Percentiles rank a stretch among this genome's conserved stretches.
Evolutionary conservation across 1,284 basidiomycete species (phyloP).

Genomic region (Leucoagaricus sp.): DNA sequence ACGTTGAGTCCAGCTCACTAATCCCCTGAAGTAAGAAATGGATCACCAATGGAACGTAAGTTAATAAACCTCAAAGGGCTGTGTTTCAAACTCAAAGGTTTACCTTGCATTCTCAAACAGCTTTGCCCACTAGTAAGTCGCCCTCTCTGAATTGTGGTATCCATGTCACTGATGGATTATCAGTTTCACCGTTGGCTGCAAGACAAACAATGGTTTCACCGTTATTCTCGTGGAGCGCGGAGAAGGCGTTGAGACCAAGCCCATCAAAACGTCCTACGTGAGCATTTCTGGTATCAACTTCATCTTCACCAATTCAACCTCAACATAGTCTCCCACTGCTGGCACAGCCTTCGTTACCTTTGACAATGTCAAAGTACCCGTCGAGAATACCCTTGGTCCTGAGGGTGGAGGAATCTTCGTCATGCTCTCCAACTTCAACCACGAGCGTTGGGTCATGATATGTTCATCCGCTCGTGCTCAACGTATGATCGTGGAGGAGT

Average conservation of each 20-base stretch:
- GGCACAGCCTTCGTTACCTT: conserved; percentile 88
- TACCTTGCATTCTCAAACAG: conserved; percentile 51
- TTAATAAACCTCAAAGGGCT: conserved; percentile 12
- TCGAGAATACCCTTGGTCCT: conserved; percentile 80
- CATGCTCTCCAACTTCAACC: conserved; percentile 77
- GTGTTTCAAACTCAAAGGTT: conserved; percentile 64
- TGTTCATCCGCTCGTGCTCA: conserved; percentile 34
- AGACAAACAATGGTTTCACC: conserved; percentile 77
- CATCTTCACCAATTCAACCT: conserved; percentile 43
- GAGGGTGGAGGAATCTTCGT: conserved; percentile 86
- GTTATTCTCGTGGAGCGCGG: conserved; percentile 83
- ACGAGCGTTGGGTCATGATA: conserved; percentile 78
- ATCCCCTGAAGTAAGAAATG: conserved; percentile 37
- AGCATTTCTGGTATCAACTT: conserved; percentile 19
- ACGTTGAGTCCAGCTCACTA: neutral
- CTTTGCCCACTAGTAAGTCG: conserved; percentile 49
- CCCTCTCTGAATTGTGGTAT: neutral
- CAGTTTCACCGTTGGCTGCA: conserved; percentile 49
- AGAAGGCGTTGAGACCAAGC: conserved; percentile 81
- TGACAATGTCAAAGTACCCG: conserved; percentile 86
- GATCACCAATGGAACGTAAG: conserved; percentile 71
- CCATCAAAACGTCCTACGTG: conserved; percentile 83
- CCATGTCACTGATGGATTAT: neutral
- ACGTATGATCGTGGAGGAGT: conserved; percentile 60
- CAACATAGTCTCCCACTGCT: conserved; percentile 55